A percentile compares a stretch with the other conserved stretches of the same genome.
Conservation (phyloP, 495 filamentous ascomycete genomes). For the Talaromyces adpressus region DNA sequence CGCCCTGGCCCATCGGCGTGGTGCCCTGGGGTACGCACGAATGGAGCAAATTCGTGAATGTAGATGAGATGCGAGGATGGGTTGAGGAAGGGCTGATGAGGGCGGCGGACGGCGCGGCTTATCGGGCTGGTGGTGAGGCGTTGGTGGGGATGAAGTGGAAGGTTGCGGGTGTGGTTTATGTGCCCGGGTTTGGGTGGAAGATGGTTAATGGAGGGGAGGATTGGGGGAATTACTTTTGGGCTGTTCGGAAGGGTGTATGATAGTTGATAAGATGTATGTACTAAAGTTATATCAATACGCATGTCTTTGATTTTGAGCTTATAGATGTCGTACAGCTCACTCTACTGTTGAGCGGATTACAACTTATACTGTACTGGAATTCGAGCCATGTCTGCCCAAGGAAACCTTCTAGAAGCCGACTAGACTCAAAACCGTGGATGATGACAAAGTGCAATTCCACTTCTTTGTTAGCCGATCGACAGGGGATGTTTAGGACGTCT, state of each 20-base stretch:
- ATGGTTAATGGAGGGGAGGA: conserved; percentile 74
- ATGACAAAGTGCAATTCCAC: neutral
- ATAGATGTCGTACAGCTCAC: no score
- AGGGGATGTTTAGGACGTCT: neutral
- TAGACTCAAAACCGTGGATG: neutral
- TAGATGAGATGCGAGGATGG: conserved; percentile 65
- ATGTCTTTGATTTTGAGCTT: no score
- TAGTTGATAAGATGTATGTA: neutral
- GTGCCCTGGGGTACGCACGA: conserved; percentile 92
- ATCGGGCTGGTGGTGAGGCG: conserved; percentile 45
- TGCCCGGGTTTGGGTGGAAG: conserved; percentile 89
- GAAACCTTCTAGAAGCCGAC: neutral
- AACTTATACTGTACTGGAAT: no score
- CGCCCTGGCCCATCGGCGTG: conserved; percentile 64
- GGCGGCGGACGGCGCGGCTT: conserved; percentile 27
- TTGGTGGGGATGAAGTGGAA: conserved; percentile 56
- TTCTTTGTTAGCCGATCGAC: neutral
- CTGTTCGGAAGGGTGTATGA: conserved; percentile 55
- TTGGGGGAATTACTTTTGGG: conserved; percentile 97
- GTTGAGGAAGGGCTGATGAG: conserved; percentile 39
- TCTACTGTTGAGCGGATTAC: no score
- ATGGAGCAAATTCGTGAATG: conserved; percentile 92
- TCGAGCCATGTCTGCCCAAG: no score
- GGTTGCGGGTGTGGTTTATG: conserved; percentile 64
- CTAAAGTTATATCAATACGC: neutral